Evolutionary conservation across 768 basidiomycete genomes (phyloP), one percentile per base, ranked within the genome.

Genomic region (Dioszegia crocea): DNA sequence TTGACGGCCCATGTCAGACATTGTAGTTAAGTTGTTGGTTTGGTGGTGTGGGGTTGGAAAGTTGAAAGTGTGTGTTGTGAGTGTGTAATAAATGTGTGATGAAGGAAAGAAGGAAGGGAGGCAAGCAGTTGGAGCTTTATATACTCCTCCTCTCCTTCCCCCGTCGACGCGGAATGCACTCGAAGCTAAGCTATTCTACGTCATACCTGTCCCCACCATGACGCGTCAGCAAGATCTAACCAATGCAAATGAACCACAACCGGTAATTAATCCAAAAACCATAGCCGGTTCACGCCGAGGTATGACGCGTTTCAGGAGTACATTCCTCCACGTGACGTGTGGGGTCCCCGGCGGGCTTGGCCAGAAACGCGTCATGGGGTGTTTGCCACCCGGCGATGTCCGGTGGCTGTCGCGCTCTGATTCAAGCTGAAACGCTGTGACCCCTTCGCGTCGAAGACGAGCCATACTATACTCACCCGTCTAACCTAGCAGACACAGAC

Each of bases 1-100:
- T 73, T 76, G 71, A 57, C 75, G 64, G 26, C 69, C 73, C 52
- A 65, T 67, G 70, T 76, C 75, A 62, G 75, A 76, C 75, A 76
- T 75, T 68, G 66, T 75, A 31, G 33, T 29, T 40, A 31, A 56
- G 50, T 53, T 57, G 55, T 65, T 65, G 57, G 57, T 61, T 59
- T 61, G 56, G 56, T 59, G 41, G 64, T 49, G 57, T 59, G 52
- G 56, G 39, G 56, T 43, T 54, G 27, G 24, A 40, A 38, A 24
- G 3, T 4, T 40, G 49, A 27, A 31, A 56, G 46, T 11, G 50
- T 43, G 36, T 44, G 26, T 17, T 30, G 23, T 55, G 21, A 38
- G 49, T 56, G 38, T 36, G 31, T 24, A 23, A 45, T n/a, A 33
- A 33, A 33, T 33, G 10, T 52, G 44, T 9, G 51, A 45, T 56